phyloP scores from a whole-genome alignment of 2,329 filamentous ascomycete species.

The Lecanicillium sp. region DNA sequence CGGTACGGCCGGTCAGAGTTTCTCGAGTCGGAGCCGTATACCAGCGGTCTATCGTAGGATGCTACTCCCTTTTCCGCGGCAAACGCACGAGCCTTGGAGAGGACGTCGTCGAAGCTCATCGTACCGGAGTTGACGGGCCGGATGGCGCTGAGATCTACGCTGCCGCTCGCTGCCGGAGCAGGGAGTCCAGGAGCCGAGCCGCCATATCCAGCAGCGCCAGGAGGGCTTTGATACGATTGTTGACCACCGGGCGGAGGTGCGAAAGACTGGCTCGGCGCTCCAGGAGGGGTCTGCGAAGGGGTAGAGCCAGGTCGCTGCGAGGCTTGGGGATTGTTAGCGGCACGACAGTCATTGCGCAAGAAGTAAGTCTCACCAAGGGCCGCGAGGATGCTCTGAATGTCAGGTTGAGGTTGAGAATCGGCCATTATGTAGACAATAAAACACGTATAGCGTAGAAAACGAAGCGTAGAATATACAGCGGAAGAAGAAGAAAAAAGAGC shows the following conservation, averaged over 20 bases:
- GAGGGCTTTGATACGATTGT: conserved; percentile 30
- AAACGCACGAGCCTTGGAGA: conserved; percentile 76
- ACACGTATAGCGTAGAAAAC: not conserved
- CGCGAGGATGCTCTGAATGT: conserved; percentile 40
- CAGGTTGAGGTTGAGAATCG: conserved; percentile 32
- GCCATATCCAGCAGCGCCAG: conserved; percentile 28
- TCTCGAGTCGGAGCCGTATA: conserved; percentile 32
- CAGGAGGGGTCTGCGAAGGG: conserved; percentile 33
- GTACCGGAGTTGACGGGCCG: conserved; percentile 74
- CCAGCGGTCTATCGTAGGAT: conserved; percentile 50
- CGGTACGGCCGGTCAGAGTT: conserved; percentile 44
- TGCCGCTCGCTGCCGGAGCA: conserved; percentile 65
- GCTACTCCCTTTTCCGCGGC: conserved; percentile 70
- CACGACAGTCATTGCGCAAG: conserved; percentile 6
- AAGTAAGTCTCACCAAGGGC: conserved; percentile 34
- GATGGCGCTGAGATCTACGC: conserved; percentile 71
- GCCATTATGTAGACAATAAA: conserved; percentile 5
- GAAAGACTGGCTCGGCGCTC: conserved; percentile 28
- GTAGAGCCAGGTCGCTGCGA: conserved; percentile 36
- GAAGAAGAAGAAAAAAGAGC: conserved; percentile 3
- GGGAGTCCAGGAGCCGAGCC: conserved; percentile 38
- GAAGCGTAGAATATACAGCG: not conserved
- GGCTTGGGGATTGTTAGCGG: conserved; percentile 23
- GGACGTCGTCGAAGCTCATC: conserved; percentile 75
- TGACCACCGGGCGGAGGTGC: conserved; percentile 28